These are phyloP conservation scores for Coccomyxa subellipsoidea DNA, from an alignment of 163 green algal species.

Conservation along the genomic window DNA sequence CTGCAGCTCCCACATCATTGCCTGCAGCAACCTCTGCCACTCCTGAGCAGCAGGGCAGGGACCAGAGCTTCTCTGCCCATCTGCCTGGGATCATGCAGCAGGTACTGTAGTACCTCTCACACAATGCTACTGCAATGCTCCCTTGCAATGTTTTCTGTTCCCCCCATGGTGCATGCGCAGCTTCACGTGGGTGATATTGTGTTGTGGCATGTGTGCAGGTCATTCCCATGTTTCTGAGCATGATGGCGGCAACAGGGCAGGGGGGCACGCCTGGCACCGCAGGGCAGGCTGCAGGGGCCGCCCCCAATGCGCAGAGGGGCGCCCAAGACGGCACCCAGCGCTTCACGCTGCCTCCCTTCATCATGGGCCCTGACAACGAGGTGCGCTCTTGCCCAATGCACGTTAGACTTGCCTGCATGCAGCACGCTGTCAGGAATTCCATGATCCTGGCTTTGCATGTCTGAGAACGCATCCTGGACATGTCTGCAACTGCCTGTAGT, in stretches of 20 bases:
- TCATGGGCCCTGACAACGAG: background rate
- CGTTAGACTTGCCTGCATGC: too few relatives aligned
- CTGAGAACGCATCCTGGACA: too few relatives aligned
- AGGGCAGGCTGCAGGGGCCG: background rate
- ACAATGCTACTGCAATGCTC: too few relatives aligned
- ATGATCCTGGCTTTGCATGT: too few relatives aligned
- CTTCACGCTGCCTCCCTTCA: background rate
- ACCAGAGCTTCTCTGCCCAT: background rate
- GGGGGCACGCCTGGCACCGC: background rate
- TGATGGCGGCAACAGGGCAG: background rate
- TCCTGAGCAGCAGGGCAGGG: background rate
- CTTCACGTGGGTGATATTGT: too few relatives aligned
- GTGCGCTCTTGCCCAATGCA: background rate
- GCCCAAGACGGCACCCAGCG: background rate
- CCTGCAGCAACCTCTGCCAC: background rate
- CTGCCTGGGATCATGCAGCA: background rate
- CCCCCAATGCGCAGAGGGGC: background rate
- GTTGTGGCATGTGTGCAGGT: too few relatives aligned
- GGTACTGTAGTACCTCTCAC: too few relatives aligned
- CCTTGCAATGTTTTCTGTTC: too few relatives aligned
- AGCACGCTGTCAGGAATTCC: background rate
- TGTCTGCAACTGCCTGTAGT: too few relatives aligned
- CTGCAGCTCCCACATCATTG: too few relatives aligned
- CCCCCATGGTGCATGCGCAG: too few relatives aligned
- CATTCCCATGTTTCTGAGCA: background rate